Base-by-base conservation (phyloP, 495 filamentous ascomycete genomes). In the Neurospora sp. region DNA sequence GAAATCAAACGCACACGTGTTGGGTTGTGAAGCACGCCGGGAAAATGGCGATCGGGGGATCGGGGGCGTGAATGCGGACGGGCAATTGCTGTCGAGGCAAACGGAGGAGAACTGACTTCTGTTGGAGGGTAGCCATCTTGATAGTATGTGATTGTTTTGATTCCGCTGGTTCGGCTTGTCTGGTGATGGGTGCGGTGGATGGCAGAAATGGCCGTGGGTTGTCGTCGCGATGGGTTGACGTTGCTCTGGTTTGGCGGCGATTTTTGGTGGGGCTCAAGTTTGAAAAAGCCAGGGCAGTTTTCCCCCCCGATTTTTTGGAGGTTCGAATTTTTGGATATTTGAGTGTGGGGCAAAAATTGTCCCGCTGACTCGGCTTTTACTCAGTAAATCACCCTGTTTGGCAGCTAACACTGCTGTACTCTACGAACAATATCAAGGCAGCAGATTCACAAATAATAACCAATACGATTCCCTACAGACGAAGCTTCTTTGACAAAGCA, bases 341-440 rank as follows among this genome's bases (percentile, higher is more conserved):
- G 18, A 74, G 77, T 82, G 80, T 81, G 80, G 80, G 80, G 80
- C 80, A 72, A 81, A 79, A 80, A 79, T 75, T 79, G 72, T 39
- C 60, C 72, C 74, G 39, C 42, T 66, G n/a, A 23, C 37, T 35
- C 66, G 39, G 70, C 69, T 71, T 54, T 40, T 38, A 35, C 49
- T 12, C 54, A 62, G 54, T 31, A 62, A 62, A 31, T 62, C 27
- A 62, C 54, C 54, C 54, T 62, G 54, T 62, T 62, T 62, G 54
- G 54, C 12, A 62, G 54, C 54, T 62, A 35, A 31, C 12, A 6
- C 0, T 35, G 23, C 12, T 62, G 23, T 35, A 62, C 14, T 16
- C 27, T 62, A 62, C 12, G 2, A 35, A 62, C 54, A 31, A 62
- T 35, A 62, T 35, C 27, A 62, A 62, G 54, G 27, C 54, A 27